Evolutionary conservation across 169 alveolate genomes (phyloP).

Genomic region (Babesia divergens): DNA sequence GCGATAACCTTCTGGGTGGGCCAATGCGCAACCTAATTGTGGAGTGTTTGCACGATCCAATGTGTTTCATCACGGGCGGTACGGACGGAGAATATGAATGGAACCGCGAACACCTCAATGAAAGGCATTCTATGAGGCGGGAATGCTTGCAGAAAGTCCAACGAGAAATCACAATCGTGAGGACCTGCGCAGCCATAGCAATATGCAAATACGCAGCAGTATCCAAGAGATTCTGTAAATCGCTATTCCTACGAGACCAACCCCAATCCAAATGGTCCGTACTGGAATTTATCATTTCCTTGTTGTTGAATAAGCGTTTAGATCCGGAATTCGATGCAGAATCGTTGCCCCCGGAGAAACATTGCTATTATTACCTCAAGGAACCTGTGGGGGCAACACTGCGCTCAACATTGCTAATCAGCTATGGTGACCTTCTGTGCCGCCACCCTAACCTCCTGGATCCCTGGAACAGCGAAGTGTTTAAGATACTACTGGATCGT

Average conservation of each 20-base stretch:
- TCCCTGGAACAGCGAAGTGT: slow-evolving; percentile 71
- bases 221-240: slow-evolving; percentile 51
- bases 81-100: not conserved
- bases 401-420: slow-evolving; percentile 67
- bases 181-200: slow-evolving; percentile 41
- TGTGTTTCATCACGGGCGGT: slow-evolving; percentile 5
- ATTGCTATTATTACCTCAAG: slow-evolving; percentile 4
- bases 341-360: not conserved
- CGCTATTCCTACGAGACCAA: slow-evolving; percentile 20
- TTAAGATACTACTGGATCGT: slow-evolving; percentile 59
- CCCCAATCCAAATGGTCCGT: slow-evolving; percentile 14
- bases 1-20: slow-evolving; percentile 61
- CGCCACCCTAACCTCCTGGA: slow-evolving; percentile 78
- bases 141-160: not conserved
- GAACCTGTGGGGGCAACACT: slow-evolving; percentile 16
- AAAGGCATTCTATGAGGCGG: not conserved
- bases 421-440: slow-evolving; percentile 77
- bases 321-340: not conserved
- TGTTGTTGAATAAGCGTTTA: slow-evolving; percentile 22
- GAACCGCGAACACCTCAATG: not conserved
- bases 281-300: slow-evolving; percentile 40
- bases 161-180: slow-evolving; percentile 24
- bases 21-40: slow-evolving; percentile 36
- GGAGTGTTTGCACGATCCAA: slow-evolving; percentile 31
- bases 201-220: slow-evolving; percentile 59